Conservation (phyloP, 2,329 filamentous ascomycete species). For the Fusarium avenaceum region DNA sequence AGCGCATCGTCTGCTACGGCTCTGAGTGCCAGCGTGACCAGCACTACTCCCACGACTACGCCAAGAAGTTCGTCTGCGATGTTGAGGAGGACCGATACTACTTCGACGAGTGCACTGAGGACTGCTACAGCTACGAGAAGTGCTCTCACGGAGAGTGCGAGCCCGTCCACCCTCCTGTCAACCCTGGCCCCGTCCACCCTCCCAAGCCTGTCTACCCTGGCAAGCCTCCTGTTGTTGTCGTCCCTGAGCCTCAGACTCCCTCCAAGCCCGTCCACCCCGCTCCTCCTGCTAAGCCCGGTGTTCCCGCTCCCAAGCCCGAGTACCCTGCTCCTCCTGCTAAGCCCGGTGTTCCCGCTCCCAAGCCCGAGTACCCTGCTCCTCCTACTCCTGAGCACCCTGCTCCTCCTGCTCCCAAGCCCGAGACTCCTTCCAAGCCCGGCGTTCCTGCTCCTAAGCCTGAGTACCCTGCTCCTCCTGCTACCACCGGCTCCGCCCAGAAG, state of each 20-base stretch:
- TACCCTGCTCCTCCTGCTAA: not conserved
- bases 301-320: not conserved
- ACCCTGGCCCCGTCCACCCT: slow-evolving; percentile 9
- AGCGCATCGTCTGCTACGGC: slow-evolving; percentile 54
- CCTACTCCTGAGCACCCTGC: not conserved
- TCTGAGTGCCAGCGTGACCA: slow-evolving; percentile 49
- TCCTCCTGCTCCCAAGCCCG: not conserved
- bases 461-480: not conserved
- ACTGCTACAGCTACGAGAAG: slow-evolving; percentile 49
- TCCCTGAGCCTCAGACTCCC: slow-evolving; percentile 22
- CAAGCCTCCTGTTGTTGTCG: slow-evolving; percentile 29
- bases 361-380: slow-evolving; percentile 3
- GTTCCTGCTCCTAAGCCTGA: not conserved
- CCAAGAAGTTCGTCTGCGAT: slow-evolving; percentile 53
- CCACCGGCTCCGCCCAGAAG: slow-evolving; percentile 10
- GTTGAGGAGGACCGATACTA: slow-evolving; percentile 48
- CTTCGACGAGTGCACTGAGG: slow-evolving; percentile 49
- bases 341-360: too few species aligned
- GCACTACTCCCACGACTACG: slow-evolving; percentile 48
- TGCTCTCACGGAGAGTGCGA: slow-evolving; percentile 48
- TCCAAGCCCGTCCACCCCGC: not conserved
- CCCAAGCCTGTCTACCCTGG: slow-evolving; percentile 17
- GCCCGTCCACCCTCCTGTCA: slow-evolving; percentile 32
- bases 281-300: not conserved
- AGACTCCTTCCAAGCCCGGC: not conserved